A percentile compares a stretch with the other conserved stretches of the same genome.
These are phyloP conservation scores for Hericium rajendrae DNA, from an alignment of 768 basidiomycete species.

Conservation along the genomic window DNA sequence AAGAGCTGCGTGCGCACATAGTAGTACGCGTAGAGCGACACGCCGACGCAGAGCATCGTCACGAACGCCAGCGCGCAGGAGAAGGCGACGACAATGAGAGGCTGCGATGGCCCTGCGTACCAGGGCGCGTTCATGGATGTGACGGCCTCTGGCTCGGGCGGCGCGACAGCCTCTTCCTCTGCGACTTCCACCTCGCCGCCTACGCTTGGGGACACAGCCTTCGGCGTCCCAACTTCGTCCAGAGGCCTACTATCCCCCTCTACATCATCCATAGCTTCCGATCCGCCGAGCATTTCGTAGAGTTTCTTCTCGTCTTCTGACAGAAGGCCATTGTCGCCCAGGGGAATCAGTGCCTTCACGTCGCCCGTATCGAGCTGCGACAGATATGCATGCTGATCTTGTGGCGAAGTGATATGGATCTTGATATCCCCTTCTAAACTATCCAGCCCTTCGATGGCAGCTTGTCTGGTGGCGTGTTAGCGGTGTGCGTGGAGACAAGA, in stretches of 20 bases:
- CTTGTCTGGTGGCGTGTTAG: constrained; percentile 8
- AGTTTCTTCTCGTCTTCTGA: constrained; percentile 20
- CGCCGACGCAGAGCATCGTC: constrained; percentile 1
- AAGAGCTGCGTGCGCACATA: neutral
- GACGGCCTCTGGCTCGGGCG: neutral
- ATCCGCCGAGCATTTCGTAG: constrained; percentile 16
- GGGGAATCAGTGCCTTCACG: constrained; percentile 22
- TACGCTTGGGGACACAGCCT: neutral
- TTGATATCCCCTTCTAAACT: constrained; percentile 18
- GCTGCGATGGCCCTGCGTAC: neutral
- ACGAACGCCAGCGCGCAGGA: constrained; percentile 1
- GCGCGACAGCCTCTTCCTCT: neutral
- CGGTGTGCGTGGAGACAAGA: constrained; percentile 1
- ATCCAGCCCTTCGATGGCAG: constrained; percentile 11
- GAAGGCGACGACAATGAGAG: neutral
- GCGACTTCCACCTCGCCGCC: neutral
- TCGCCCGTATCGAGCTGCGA: constrained; percentile 19
- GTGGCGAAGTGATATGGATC: constrained; percentile 22
- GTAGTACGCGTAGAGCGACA: constrained; percentile 1
- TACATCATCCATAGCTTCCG: constrained; percentile 13
- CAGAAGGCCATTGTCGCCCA: constrained; percentile 11
- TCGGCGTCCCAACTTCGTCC: neutral
- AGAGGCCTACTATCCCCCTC: constrained; percentile 12
- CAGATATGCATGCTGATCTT: constrained; percentile 23
- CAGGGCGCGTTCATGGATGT: neutral